Percentiles rank a stretch among this genome's conserved stretches.
Evolutionary conservation across 192 early-diverging fungal species (phyloP).

Genomic region (Mortierella antarctica): DNA sequence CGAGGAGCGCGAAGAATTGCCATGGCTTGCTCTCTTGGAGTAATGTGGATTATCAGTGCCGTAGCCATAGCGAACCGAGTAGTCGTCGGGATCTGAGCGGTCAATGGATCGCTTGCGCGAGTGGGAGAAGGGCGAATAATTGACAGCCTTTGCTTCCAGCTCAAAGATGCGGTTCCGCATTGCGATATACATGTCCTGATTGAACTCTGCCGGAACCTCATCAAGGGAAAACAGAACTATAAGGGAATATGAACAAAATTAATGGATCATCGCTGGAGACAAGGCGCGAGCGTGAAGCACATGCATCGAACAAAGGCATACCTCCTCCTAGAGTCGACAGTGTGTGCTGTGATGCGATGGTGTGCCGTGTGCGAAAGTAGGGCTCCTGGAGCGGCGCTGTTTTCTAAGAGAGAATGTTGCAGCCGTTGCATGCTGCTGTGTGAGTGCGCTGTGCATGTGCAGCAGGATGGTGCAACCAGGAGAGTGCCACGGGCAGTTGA

Average conservation of each 20-base stretch:
- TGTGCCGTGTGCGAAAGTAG: conserved; percentile 45
- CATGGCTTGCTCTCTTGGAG: conserved; percentile 16
- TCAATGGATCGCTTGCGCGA: conserved; percentile 34
- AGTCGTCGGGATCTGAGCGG: conserved; percentile 17
- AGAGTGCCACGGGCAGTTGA: background rate
- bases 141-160: conserved; percentile 33
- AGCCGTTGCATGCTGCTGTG: background rate
- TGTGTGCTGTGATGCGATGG: conserved; percentile 50
- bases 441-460: background rate
- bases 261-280: background rate
- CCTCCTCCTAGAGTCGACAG: conserved; percentile 51
- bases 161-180: conserved; percentile 51
- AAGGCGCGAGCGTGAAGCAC: background rate
- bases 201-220: conserved; percentile 40
- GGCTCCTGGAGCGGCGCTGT: conserved; percentile 45
- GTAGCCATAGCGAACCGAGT: conserved; percentile 4
- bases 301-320: background rate
- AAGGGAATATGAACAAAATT: background rate
- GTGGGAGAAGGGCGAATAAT: conserved; percentile 34
- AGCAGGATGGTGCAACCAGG: background rate
- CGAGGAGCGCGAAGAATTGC: background rate
- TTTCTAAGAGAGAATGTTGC: conserved; percentile 16
- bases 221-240: conserved; percentile 45
- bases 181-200: conserved; percentile 40
- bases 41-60: conserved; percentile 8